Evolutionary conservation across 2,329 filamentous ascomycete genomes (phyloP), one percentile per base, ranked within the genome.

Genomic region (Alternaria triticimaculans): DNA sequence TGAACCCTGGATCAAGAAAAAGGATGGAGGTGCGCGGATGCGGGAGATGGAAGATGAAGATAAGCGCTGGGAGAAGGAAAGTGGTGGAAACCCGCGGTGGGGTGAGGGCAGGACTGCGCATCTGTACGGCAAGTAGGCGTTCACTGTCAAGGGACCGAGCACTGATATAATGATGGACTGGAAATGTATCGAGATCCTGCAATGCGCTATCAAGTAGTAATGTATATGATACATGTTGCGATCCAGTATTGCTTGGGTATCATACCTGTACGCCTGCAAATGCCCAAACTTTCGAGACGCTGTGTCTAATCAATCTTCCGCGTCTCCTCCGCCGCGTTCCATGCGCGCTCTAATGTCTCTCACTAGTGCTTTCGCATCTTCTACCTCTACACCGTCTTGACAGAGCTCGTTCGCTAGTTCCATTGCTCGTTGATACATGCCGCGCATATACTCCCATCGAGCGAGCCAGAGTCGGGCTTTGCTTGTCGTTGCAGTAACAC

Each of bases 381-480:
- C 96, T 3, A 98, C 93, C 80, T 98, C 96, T 25, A 96, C 90
- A 0, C 96, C 96, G 80, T 99, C 96, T 80, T 97, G 93, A 78
- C 94, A 97, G 49, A 99, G 84, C 81, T 99, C 96, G 65, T 90
- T 93, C 0, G 94, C 94, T 45, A 98, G 83, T 66, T 93, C 88
- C 81, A 92, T 91, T 5, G 93, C 93, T 20, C 91, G 87, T 30
- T 86, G 84, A 72, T 92, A 92, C 78, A 97, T 93, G 43, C 89
- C 89, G 11, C 87, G 87, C 41, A 88, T 86, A 82, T 97, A 91
- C 12, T 93, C 91, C 82, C 90, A 91, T 60, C 89, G 88, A 15
- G 96, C 96, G 60, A 99, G 87, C 96, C 96, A 99, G 85, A 97
- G 89, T 21, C 96, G 87, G 7, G 96, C 96, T 76, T 94, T 96